Evolutionary conservation across 2,329 filamentous ascomycete genomes (phyloP), one percentile per base, ranked within the genome.

Genomic region (Colletotrichum shisoi): DNA sequence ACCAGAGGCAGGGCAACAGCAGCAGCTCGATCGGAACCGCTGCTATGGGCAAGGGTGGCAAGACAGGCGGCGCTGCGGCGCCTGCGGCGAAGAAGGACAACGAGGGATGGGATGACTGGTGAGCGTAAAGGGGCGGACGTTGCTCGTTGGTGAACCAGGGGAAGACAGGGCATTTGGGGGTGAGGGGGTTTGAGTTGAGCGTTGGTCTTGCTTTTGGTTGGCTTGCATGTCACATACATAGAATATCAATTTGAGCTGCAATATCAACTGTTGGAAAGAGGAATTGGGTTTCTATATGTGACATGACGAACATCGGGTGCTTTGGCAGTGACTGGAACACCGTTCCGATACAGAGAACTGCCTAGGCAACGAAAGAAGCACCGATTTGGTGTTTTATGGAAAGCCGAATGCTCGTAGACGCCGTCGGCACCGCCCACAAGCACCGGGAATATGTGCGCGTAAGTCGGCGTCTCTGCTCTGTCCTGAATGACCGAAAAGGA

Each of bases 51-150:
- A 86, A 84, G 78, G 82, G 84, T 45, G 78, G 76, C 40, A 77
- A 73, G 58, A 79, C 76, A 63, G 65, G 71, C n/a, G 63, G 71
- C 4, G 71, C 72, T 6, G 71, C 75, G 40, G 75, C 76, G 31
- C 72, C 75, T 71, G 71, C 75, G 15, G 74, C 76, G 62, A 79
- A 80, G 74, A 81, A 80, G 72, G 82, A 85, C 67, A 77, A 84
- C 62, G 87, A 89, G 71, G 85, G 88, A 67, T 89, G 87, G 87
- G 87, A 89, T 76, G 86, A 87, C 70, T 88, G 85, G 85, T 87
- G 78, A 82, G 63, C 42, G 45, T 37, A n/a, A 13, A 45, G 27
- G 46, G 45, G 45, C 2, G 13, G 31, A 34, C 31, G 31, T 34
- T 24, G 17, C n/a, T 34, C 12, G 37, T 27, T 21, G 37, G 56